Conservation (phyloP, 257 asterid genomes). For the Przewalskia tangutica region DNA sequence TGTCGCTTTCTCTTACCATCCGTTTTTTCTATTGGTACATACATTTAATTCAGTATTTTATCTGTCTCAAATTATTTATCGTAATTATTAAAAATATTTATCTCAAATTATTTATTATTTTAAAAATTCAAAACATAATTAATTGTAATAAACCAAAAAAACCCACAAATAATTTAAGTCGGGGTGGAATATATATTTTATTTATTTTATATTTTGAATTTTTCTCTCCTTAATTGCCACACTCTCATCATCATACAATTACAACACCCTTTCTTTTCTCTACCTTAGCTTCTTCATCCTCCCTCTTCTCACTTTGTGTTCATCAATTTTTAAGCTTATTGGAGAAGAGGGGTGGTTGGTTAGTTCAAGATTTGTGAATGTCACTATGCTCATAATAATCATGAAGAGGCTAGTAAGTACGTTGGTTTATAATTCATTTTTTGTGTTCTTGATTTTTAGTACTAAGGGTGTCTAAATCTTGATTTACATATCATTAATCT, state of each 20-base stretch:
- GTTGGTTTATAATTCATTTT: slow-evolving; percentile 29
- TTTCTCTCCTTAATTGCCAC: slow-evolving; percentile 59
- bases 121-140: too few relatives aligned
- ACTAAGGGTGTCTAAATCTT: slow-evolving; percentile 3
- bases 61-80: too few relatives aligned
- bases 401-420: slow-evolving; percentile 99
- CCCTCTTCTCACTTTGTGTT: slow-evolving; percentile 14
- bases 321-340: slow-evolving; percentile 12
- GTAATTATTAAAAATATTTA: too few relatives aligned
- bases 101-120: too few relatives aligned
- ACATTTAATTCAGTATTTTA: not conserved
- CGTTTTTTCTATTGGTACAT: slow-evolving; percentile 12
- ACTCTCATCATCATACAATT: slow-evolving; percentile 48
- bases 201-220: not conserved
- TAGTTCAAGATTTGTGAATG: slow-evolving; percentile 1
- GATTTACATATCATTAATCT: not conserved
- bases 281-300: slow-evolving; percentile 11
- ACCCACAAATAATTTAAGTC: too few relatives aligned
- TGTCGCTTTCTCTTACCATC: slow-evolving; percentile 64
- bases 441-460: not conserved
- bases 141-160: too few relatives aligned
- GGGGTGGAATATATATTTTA: not conserved
- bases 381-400: slow-evolving; percentile 13
- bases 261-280: slow-evolving; percentile 19
- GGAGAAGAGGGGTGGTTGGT: slow-evolving; percentile 12